phyloP scores from a whole-genome alignment of 164 flowering plant genomes.

The Amborella trichopoda region DNA sequence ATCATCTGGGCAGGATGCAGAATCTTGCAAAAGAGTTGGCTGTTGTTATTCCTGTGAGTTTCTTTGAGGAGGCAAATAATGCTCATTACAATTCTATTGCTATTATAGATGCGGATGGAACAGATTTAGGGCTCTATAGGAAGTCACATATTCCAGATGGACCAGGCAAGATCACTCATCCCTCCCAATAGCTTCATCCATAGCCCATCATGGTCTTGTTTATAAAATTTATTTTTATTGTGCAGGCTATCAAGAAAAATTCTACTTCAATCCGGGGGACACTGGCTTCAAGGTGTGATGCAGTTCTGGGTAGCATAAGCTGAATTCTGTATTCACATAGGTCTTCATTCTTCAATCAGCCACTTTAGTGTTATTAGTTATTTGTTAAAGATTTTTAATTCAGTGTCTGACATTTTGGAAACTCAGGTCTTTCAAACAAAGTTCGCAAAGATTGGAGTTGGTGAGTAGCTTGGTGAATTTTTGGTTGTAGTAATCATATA shows the following conservation, averaged over 20 bases:
- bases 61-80: conserved; percentile 96
- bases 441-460: conserved; percentile 92
- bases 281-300: conserved; percentile 84
- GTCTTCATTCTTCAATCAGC: background rate
- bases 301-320: no score
- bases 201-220: background rate
- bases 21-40: conserved; percentile 89
- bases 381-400: background rate
- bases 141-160: conserved; percentile 99
- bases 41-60: conserved; percentile 93
- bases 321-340: no score
- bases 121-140: conserved; percentile 86
- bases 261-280: conserved; percentile 96
- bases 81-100: conserved; percentile 97
- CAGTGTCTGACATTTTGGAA: conserved; percentile 6
- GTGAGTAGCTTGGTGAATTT: conserved; percentile 32
- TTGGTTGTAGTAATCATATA: no score
- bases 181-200: background rate
- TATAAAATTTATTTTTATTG: background rate
- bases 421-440: conserved; percentile 84
- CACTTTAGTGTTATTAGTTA: background rate
- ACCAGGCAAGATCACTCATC: conserved; percentile 39
- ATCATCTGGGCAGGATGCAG: conserved; percentile 78
- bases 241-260: conserved; percentile 95
- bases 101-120: conserved; percentile 93